Conservation (phyloP, 169 alveolate genomes). For the Eimeria maxima region DNA sequence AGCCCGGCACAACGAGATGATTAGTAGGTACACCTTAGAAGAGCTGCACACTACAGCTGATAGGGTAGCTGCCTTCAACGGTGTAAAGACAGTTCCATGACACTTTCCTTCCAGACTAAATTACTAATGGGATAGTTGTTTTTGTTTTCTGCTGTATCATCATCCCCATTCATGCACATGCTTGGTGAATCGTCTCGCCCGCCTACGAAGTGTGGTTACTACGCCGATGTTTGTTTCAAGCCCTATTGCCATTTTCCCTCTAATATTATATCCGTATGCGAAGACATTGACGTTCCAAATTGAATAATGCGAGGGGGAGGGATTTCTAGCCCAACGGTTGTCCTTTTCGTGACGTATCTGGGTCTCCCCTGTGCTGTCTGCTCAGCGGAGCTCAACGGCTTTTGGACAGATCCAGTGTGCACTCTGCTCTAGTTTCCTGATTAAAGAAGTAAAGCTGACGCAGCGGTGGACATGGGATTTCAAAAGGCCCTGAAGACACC, state of each 20-base stretch:
- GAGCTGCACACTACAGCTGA: too few relatives aligned
- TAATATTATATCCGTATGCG: not conserved
- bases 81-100: too few relatives aligned
- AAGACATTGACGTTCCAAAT: not conserved
- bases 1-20: too few relatives aligned
- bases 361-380: too few relatives aligned
- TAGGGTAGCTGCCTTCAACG: too few relatives aligned
- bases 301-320: not conserved
- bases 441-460: not conserved
- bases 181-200: not conserved
- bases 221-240: not conserved
- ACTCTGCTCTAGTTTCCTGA: not conserved
- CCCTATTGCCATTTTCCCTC: not conserved
- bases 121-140: not conserved
- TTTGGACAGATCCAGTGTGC: too few relatives aligned
- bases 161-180: not conserved
- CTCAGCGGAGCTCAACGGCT: not conserved
- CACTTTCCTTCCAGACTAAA: not conserved
- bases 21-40: too few relatives aligned
- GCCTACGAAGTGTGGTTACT: not conserved
- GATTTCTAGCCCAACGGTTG: not conserved
- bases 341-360: not conserved
- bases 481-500: not conserved
- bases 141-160: not conserved
- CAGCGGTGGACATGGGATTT: slow-evolving; percentile 10